Conservation (phyloP, 768 basidiomycete genomes). For the Multifurca ochricompacta region DNA sequence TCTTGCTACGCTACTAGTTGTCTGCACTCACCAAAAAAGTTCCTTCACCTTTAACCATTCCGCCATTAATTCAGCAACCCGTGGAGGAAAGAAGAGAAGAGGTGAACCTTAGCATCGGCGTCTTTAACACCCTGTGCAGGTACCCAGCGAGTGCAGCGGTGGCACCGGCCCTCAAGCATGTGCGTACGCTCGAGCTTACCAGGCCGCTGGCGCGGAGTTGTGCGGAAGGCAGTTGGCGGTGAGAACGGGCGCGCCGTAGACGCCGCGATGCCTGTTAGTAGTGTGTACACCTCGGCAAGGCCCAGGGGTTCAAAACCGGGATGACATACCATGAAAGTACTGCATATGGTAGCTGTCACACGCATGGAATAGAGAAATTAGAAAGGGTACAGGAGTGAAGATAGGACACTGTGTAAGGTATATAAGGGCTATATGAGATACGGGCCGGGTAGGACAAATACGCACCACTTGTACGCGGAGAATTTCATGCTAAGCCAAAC, state of each 20-base stretch:
- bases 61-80: neutral
- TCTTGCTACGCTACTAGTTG: neutral
- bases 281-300: neutral
- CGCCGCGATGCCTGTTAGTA: constrained; percentile 63
- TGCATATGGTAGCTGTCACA: constrained; percentile 70
- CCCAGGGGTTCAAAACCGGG: neutral
- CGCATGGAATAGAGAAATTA: neutral
- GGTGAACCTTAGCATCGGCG: constrained; percentile 57
- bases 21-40: constrained; percentile 56
- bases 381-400: neutral
- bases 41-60: constrained; percentile 50
- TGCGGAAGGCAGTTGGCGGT: constrained; percentile 60
- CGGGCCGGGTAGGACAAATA: constrained; percentile 5
- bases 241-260: constrained; percentile 65
- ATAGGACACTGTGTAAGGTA: neutral
- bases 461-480: constrained; percentile 75
- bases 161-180: constrained; percentile 68
- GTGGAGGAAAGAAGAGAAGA: neutral
- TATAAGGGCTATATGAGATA: neutral
- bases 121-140: constrained; percentile 66
- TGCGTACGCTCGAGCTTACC: constrained; percentile 52
- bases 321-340: constrained; percentile 57
- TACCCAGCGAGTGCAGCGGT: constrained; percentile 70
- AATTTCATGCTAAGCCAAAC: constrained; percentile 75
- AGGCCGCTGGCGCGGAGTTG: constrained; percentile 35